phyloP scores from a whole-genome alignment of 2,329 filamentous ascomycete species.

The Penicillium sp. region DNA sequence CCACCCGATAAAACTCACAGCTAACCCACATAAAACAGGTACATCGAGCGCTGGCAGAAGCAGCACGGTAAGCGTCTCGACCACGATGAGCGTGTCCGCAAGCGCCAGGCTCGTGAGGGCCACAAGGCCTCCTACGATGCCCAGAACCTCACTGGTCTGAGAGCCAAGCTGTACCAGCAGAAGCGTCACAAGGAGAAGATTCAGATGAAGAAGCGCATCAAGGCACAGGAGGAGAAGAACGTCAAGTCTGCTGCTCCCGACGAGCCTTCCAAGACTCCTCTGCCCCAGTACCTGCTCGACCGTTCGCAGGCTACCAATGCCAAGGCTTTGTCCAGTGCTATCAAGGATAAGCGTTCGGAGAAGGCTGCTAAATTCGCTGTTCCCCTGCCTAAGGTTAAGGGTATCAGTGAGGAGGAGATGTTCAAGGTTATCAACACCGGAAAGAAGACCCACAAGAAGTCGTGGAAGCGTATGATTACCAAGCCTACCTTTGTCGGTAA shows the following conservation, averaged over 20 bases:
- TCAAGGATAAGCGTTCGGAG: conserved; percentile 93
- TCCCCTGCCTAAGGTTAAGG: conserved; percentile 88
- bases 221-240: conserved; percentile 92
- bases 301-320: conserved; percentile 67
- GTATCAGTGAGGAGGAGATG: conserved; percentile 95
- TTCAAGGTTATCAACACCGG: conserved; percentile 96
- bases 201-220: conserved; percentile 93
- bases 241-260: conserved; percentile 80
- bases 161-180: conserved; percentile 91
- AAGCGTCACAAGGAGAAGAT: conserved; percentile 97
- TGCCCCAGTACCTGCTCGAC: conserved; percentile 93
- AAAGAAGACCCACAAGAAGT: conserved; percentile 89
- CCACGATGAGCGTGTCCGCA: conserved; percentile 85
- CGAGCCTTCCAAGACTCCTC: conserved; percentile 72
- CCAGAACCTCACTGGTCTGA: conserved; percentile 86
- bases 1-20: conserved; percentile 12
- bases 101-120: conserved; percentile 81
- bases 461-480: conserved; percentile 65
- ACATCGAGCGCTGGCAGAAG: conserved; percentile 77
- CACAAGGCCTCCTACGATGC: conserved; percentile 88
- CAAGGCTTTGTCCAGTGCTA: conserved; percentile 76
- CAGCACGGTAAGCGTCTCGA: conserved; percentile 65
- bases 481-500: conserved; percentile 87
- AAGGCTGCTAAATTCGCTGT: conserved; percentile 93
- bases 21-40: conserved; percentile 32